Evolutionary conservation across 768 basidiomycete genomes (phyloP), one percentile per base, ranked within the genome.

Genomic region (Podaxis sp.): DNA sequence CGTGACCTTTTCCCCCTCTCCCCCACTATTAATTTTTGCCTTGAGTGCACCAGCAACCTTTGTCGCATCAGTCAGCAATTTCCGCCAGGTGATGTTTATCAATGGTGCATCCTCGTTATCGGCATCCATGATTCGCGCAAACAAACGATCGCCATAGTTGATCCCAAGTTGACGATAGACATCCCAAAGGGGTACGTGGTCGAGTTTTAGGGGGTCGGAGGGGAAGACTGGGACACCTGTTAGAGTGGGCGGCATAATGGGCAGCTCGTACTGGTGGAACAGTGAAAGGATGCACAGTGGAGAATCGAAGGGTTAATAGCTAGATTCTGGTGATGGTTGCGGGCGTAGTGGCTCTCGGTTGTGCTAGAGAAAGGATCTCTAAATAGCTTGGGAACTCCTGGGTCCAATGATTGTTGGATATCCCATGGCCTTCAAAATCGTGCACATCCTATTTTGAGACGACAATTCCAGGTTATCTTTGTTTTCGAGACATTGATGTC

Each of bases 111-210:
- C 47, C 6, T 59, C 57, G 13, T 53, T 25, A 11, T 63, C 62
- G 16, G 47, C 62, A 37, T 63, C 57, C 62, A 63, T 63, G 3
- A 25, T 25, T 4, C 44, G 21, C 14, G 62, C 62, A 37, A 63
- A 63, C 11, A 54, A 21, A 7, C 62, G 37, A 13, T 63, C 57
- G 13, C 57, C 42, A 38, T 59, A 63, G 21, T 52, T 53, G 18
- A 35, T 55, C 21, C 57, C 57, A 7, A 63, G 57, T 52, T 63
- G 50, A 21, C 51, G 56, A 38, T 59, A 63, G 27, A 63, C 50
- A 21, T 59, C 62, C 27, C 47, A 37, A 14, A 55, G 25, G 5
- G 46, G 40, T 1, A 59, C 44, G 27, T 54, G 57, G 11, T 59
- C 51, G 18, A 63, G 51, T 52, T 54, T 46, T 10, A 63, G 44